Percentiles rank a stretch among this genome's conserved stretches.
Evolutionary conservation across 169 alveolate species (phyloP).

Genomic region (Prorocentrum cordatum): DNA sequence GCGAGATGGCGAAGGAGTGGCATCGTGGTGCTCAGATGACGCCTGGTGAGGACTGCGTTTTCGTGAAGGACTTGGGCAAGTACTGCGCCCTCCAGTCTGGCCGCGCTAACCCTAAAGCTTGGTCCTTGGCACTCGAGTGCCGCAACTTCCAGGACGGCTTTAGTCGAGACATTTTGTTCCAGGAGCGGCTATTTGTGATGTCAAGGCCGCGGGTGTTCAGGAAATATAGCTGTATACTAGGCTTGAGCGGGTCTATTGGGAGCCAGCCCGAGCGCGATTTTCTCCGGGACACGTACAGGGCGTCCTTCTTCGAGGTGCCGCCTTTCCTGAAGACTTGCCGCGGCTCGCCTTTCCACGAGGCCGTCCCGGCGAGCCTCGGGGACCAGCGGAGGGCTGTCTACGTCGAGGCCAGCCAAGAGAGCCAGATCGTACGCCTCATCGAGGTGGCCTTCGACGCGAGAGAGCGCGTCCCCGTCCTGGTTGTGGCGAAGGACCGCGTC

Average conservation of each 20-base stretch:
- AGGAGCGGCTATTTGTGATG: conserved; percentile 62
- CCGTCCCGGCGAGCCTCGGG: neutral
- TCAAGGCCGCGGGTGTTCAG: neutral
- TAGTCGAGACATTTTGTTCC: too few species aligned
- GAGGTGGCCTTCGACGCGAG: neutral
- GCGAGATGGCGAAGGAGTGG: too few species aligned
- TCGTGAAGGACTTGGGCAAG: neutral
- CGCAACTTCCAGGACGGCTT: neutral
- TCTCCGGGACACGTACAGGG: conserved; percentile 40
- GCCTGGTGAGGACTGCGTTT: too few species aligned
- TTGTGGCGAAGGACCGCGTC: conserved; percentile 26
- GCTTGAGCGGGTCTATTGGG: conserved; percentile 57
- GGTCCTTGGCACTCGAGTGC: neutral
- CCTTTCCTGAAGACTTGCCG: conserved; percentile 60
- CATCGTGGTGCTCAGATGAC: too few species aligned
- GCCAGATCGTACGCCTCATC: neutral
- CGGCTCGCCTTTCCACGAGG: conserved; percentile 65
- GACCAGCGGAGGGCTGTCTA: neutral
- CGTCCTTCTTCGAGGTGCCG: conserved; percentile 66
- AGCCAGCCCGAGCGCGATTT: conserved; percentile 42
- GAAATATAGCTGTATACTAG: conserved; percentile 35
- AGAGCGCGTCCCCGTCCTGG: conserved; percentile 57
- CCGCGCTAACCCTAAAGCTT: neutral
- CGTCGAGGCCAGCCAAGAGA: neutral
- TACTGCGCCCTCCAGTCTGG: neutral